These are phyloP conservation scores for Hypoxylon fragiforme DNA, from an alignment of 495 filamentous ascomycete genomes.

Conservation along the genomic window DNA sequence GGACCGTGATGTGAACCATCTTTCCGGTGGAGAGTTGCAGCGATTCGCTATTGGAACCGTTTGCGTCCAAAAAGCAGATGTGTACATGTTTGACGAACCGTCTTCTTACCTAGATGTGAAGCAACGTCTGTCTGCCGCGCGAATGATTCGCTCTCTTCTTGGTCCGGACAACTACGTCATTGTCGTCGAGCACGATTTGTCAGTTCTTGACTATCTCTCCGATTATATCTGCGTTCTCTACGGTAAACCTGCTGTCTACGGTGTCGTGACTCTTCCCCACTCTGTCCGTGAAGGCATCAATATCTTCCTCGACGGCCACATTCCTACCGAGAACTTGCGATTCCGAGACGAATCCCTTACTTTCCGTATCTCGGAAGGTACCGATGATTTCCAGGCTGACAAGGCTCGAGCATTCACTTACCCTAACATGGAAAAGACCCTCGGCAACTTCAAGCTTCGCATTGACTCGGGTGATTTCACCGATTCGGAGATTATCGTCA, in stretches of 20 bases:
- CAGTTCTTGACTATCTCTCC: slow-evolving; percentile 95
- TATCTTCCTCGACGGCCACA: slow-evolving; percentile 97
- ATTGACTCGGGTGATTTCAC: slow-evolving; percentile 87
- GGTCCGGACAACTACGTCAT: slow-evolving; percentile 93
- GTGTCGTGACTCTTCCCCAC: slow-evolving; percentile 94
- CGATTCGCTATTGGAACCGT: slow-evolving; percentile 94
- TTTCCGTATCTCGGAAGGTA: slow-evolving; percentile 91
- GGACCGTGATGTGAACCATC: slow-evolving; percentile 81
- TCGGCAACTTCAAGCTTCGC: slow-evolving; percentile 83
- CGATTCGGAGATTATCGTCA: slow-evolving; percentile 96
- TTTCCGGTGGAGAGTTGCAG: slow-evolving; percentile 97
- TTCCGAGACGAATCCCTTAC: slow-evolving; percentile 97
- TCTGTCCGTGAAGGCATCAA: slow-evolving; percentile 99
- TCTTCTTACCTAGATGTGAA: slow-evolving; percentile 95
- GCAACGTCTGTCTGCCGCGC: slow-evolving; percentile 89
- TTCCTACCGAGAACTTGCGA: slow-evolving; percentile 96
- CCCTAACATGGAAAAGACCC: slow-evolving; percentile 89
- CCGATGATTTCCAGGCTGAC: slow-evolving; percentile 87
- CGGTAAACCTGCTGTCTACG: slow-evolving; percentile 91
- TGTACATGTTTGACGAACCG: slow-evolving; percentile 99
- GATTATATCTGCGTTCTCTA: slow-evolving; percentile 98
- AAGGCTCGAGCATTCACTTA: slow-evolving; percentile 83
- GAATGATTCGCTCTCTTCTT: slow-evolving; percentile 86
- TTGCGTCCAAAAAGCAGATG: slow-evolving; percentile 94
- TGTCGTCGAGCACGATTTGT: slow-evolving; percentile 98